A percentile compares a stretch with the other conserved stretches of the same genome.
Conservation (phyloP, 495 filamentous ascomycete species). For the Rostrohypoxylon terebratum region DNA sequence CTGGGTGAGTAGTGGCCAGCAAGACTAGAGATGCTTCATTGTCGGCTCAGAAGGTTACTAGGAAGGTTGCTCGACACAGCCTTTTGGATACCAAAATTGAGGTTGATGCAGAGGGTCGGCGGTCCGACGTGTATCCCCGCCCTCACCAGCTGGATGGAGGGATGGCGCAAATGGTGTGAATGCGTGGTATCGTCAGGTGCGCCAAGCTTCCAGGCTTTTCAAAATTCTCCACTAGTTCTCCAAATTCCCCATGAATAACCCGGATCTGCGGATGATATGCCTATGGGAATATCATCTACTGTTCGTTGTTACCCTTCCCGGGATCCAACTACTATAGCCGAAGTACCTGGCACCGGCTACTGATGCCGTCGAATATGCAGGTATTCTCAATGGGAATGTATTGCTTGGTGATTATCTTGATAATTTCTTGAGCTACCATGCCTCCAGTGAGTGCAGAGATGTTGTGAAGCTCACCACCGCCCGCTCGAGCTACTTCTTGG, state of each 20-base stretch:
- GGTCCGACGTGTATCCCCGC: conserved; percentile 49
- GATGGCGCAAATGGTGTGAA: conserved; percentile 48
- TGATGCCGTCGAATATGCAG: conserved; percentile 90
- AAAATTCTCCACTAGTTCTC: conserved; percentile 47
- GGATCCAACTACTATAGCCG: conserved; percentile 51
- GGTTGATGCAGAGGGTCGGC: conserved; percentile 49
- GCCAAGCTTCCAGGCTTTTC: conserved; percentile 48
- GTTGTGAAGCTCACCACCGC: conserved; percentile 92
- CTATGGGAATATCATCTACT: conserved; percentile 44
- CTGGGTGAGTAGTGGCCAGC: conserved; percentile 31
- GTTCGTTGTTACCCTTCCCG: conserved; percentile 29
- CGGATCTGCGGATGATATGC: conserved; percentile 58
- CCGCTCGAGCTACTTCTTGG: conserved; percentile 77
- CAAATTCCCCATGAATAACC: conserved; percentile 54
- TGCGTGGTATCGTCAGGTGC: conserved; percentile 48
- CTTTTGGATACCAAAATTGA: conserved; percentile 33
- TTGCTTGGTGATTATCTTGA: conserved; percentile 96
- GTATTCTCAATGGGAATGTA: conserved; percentile 96
- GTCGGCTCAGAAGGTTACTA: conserved; percentile 24
- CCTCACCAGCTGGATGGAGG: conserved; percentile 31
- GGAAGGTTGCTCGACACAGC: conserved; percentile 25
- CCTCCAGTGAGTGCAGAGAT: conserved; percentile 91
- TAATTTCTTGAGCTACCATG: conserved; percentile 92
- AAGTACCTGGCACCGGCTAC: conserved; percentile 80
- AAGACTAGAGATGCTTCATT: conserved; percentile 23